These are phyloP conservation scores for Dactylellina haptotyla DNA, from an alignment of 2,329 filamentous ascomycete species.

Conservation along the genomic window DNA sequence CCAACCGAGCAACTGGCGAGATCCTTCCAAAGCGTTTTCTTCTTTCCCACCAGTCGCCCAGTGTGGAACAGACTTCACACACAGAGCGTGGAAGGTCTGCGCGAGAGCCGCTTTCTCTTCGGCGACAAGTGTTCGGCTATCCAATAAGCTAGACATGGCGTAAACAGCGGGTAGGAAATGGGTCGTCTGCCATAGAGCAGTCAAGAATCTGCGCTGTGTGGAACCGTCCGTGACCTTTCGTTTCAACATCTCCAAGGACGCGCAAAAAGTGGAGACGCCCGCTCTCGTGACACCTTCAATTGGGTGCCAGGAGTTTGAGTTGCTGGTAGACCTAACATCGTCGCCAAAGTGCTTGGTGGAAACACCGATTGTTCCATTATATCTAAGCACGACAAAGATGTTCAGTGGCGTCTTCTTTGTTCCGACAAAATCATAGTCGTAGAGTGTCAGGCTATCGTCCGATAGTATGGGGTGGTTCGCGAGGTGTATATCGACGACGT, in stretches of 20 bases:
- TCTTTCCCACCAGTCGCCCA: constrained; percentile 42
- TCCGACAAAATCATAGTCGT: constrained; percentile 43
- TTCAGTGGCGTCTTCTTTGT: constrained; percentile 34
- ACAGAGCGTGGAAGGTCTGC: constrained; percentile 49
- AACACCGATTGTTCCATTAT: constrained; percentile 48
- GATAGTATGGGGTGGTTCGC: constrained; percentile 25
- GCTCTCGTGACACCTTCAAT: constrained; percentile 33
- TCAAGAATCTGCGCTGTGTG: constrained; percentile 47
- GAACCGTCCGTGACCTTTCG: constrained; percentile 43
- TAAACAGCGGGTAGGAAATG: constrained; percentile 48
- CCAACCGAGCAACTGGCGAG: constrained; percentile 47
- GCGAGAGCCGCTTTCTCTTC: constrained; percentile 48
- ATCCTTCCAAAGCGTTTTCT: constrained; percentile 47
- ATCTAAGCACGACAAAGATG: constrained; percentile 46
- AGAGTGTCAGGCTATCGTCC: constrained; percentile 35
- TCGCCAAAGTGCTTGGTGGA: constrained; percentile 34
- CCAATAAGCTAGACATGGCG: constrained; percentile 46
- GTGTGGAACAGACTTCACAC: constrained; percentile 38
- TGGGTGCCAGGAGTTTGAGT: constrained; percentile 45
- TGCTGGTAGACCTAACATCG: constrained; percentile 36
- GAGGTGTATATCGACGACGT: constrained; percentile 43
- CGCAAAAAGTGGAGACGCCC: constrained; percentile 38
- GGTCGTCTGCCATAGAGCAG: constrained; percentile 49
- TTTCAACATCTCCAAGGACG: constrained; percentile 51
- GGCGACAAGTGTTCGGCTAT: constrained; percentile 25